Evolutionary conservation across 805 yeast species (phyloP), one percentile per base, ranked within the genome.

Genomic region (Brettanomyces nanus): DNA sequence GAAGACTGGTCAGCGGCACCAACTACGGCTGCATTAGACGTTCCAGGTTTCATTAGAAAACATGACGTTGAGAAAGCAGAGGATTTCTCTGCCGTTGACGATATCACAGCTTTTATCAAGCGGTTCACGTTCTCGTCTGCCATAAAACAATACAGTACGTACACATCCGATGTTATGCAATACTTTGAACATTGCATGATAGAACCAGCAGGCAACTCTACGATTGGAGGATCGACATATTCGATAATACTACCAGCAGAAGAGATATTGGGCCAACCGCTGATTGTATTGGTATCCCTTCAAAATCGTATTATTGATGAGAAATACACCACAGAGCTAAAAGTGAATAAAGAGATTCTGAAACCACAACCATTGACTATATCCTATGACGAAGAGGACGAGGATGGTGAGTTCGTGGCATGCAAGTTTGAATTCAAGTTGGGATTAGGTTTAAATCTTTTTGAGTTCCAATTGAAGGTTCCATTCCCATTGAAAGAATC

Each of bases 181-280:
- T 45, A 43, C 21, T 53, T 52, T 38, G 61, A 56, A 40, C 48
- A 44, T 29, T 43, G 47, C 37, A 45, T 58, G 28, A 32, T 66
- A 29, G 58, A 58, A 17, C 66, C 75, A 6, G 42, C 47, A 4
- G 51, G 46, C n/a, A 47, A 47, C 33, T 43, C 13, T 45, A 59
- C 22, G 59, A 54, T 31, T 54, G 59, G 58, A 17, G 54, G 63
- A 1, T 51, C 61, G 14, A 61, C 68, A 9, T 70, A 62, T 46
- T 47, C 76, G 5, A 44, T 75, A 19, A 62, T 64, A 13, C 54
- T 78, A 37, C 77, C 80, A 10, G 54, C 65, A 10, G 59, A 61
- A 31, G 69, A 73, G 17, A 48, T 53, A 9, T 36, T 48, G 18
- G 59, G 59, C 28, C 66, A 68, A 25, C 66, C 76, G 1, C 53